A percentile compares a stretch with the other conserved stretches of the same genome.
Conservation (phyloP, 169 alveolate species). For the Eimeria maxima region DNA sequence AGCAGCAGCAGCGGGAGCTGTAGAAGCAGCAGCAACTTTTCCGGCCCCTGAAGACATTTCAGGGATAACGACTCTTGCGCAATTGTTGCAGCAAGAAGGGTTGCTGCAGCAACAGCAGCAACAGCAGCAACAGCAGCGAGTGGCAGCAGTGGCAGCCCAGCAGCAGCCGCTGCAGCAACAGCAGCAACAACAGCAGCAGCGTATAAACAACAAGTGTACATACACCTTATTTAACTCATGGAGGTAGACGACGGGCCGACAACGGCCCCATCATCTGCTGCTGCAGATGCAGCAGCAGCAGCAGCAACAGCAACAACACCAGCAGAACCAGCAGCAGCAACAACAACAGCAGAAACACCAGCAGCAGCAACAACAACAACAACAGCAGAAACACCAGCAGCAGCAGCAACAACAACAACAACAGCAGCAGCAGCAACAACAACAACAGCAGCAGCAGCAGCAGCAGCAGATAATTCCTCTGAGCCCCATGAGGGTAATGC, state of each 20-base stretch:
- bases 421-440: too few relatives aligned
- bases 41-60: neutral
- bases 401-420: too few relatives aligned
- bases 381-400: too few relatives aligned
- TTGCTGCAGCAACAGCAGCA: too few relatives aligned
- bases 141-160: neutral
- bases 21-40: neutral
- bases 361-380: too few relatives aligned
- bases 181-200: neutral
- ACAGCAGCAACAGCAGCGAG: too few relatives aligned
- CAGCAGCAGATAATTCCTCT: neutral
- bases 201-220: too few relatives aligned
- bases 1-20: neutral
- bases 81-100: neutral
- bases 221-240: neutral
- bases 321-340: slow-evolving; percentile 14
- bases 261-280: neutral
- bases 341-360: slow-evolving; percentile 23
- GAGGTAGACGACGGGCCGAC: too few relatives aligned
- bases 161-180: neutral
- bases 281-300: neutral
- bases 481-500: slow-evolving; percentile 66
- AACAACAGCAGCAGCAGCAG: too few relatives aligned
- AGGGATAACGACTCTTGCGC: neutral
- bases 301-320: too few relatives aligned